Evolutionary conservation across 208 protist genomes (phyloP), one percentile per base, ranked within the genome.

Genomic region (Crithidia sp.): DNA sequence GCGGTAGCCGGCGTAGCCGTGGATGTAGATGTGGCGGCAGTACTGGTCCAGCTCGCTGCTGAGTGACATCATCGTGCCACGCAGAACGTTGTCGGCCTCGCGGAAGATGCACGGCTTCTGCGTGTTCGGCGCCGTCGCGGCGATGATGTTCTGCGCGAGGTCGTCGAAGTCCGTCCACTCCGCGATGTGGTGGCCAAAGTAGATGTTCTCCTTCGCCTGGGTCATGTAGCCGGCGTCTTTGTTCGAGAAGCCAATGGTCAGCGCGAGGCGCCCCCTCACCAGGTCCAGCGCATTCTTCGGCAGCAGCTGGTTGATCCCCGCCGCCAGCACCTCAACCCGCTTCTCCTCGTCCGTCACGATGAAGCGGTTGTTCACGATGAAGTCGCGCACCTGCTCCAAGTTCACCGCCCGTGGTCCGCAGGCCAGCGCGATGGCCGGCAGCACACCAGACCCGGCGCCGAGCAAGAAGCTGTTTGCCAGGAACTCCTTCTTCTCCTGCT

Each of bases 131-230:
- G 93, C 93, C 28, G 84, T 95, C 16, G 93, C 81, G 4, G 86
- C 93, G 64, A 95, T 81, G 17, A 97, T 82, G 82, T 91, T 92
- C 76, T 97, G 89, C 49, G 76, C 85, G 10, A 97, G 55, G 74
- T 97, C 93, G 50, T 91, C 81, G 49, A 81, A 84, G 75, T 90
- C 84, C 6, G 54, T 66, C 89, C 90, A 97, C 52, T 92, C 63
- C 10, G 90, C 81, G 71, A 97, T 93, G 77, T 95, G 93, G 70
- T 95, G 89, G n/a, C 93, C 93, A 87, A 93, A 97, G 68, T 92
- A 87, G 9, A 95, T 75, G 70, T 95, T 77, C 44, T 94, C 84
- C 71, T 93, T 94, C 10, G 82, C 56, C 77, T 96, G 92, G 50
- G 62, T 55, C 88, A 93, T 94, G 77, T 95, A 96, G 12, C 92